Base-by-base conservation (phyloP, 305 asterid genomes). In the Caryopteris hybrid region DNA sequence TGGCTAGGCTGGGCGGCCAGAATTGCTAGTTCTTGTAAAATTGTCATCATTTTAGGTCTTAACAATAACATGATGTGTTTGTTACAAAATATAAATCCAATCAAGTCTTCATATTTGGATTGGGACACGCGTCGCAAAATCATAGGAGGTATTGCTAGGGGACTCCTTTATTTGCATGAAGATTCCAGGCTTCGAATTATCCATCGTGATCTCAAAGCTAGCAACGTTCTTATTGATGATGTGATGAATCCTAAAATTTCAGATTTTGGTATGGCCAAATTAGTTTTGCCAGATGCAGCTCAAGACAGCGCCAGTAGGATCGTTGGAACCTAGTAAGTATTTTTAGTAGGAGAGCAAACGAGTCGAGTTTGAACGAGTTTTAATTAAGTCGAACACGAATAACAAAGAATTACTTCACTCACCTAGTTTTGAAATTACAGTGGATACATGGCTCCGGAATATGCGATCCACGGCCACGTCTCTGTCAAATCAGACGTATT, bases 201-300 rank as follows among this genome's bases (percentile, higher is more conserved):
- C 41, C 83, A 75, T 52, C 53, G 76, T 58, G 78, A 70, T 18
- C 64, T 78, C 53, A 66, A 42, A 14, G 38, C 66, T 31, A 34
- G 34, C 61, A 61, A 73, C 50, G 56, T 81, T 11, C 67, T 78
- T 46, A 57, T 81, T 46, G 86, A 78, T 64, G 36, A 2, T 39
- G 55, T 61, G 46, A 75, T 78, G 76, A 73, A 73, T 36, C 86
- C 86, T 25, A 75, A 63, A 61, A 61, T 81, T 45, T 66, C 82
- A 48, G 42, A 20, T 74, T 81, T 78, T 68, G 68, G 42, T 48
- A 0, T 21, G 4, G 81, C 76, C 3, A 60, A 46, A 31, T 17
- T 33, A 12, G 1, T 48, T 8, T 13, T 14, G 21, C 20, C 46
- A 6, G 48, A 33, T 48, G 54, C 46, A 48, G 27, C 3, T 20